Evolutionary conservation across 2,329 filamentous ascomycete species (phyloP).

Genomic region (Aspergillus pseudoglaucus): DNA sequence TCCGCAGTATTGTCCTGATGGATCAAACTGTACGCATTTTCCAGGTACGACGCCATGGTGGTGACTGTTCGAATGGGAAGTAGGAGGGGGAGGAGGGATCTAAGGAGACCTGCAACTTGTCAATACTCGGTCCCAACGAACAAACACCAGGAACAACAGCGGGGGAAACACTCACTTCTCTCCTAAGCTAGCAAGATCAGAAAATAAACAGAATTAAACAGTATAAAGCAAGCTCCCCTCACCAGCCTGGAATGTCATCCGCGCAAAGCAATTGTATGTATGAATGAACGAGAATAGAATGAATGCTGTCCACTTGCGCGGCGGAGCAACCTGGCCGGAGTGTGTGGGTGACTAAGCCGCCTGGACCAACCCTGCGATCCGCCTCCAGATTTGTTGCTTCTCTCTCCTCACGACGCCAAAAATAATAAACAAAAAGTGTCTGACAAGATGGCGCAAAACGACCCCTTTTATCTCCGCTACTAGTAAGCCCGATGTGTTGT

Average conservation of each 20-base stretch:
- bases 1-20: slow-evolving; percentile 96
- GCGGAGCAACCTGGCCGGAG: slow-evolving; percentile 30
- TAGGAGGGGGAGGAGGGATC: slow-evolving; percentile 19
- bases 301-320: slow-evolving; percentile 34
- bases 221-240: slow-evolving; percentile 28
- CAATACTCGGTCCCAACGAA: slow-evolving; percentile 1
- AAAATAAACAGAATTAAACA: slow-evolving; percentile 20
- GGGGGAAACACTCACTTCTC: slow-evolving; percentile 17
- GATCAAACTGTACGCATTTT: slow-evolving; percentile 92
- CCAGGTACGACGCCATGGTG: slow-evolving; percentile 85
- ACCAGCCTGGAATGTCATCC: slow-evolving; percentile 31
- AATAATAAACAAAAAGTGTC: neutral
- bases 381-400: slow-evolving; percentile 1
- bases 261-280: slow-evolving; percentile 22
- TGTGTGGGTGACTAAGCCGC: slow-evolving; percentile 42
- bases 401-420: too few species aligned
- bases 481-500: slow-evolving; percentile 59
- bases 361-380: slow-evolving; percentile 16
- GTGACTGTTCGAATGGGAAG: slow-evolving; percentile 4
- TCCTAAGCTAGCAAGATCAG: slow-evolving; percentile 9
- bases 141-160: neutral
- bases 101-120: slow-evolving; percentile 27
- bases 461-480: slow-evolving; percentile 93
- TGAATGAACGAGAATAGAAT: too few species aligned
- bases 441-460: slow-evolving; percentile 59